Evolutionary conservation across 1,284 basidiomycete genomes (phyloP).

Genomic region (Athelia sp.): DNA sequence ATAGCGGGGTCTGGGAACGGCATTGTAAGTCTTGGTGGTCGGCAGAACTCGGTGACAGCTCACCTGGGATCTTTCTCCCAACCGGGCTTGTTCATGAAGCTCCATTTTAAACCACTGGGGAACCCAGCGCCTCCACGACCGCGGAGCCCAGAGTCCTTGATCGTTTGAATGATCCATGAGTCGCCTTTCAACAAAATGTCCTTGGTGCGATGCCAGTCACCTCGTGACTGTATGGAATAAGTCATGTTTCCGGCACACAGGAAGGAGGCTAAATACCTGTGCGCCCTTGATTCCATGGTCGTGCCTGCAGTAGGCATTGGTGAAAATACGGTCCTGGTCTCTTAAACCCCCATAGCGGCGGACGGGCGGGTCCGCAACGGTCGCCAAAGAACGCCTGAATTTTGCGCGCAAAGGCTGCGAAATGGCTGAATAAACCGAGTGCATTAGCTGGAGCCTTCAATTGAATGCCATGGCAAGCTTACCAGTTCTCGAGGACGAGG

Average conservation of each 20-base stretch:
- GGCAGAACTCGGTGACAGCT: conserved; percentile 13
- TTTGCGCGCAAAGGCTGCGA: conserved; percentile 28
- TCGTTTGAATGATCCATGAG: conserved; percentile 94
- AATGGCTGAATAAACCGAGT: conserved; percentile 15
- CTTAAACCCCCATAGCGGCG: conserved; percentile 86
- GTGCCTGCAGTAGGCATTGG: conserved; percentile 80
- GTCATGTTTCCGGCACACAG: background rate
- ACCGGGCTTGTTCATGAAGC: conserved; percentile 98
- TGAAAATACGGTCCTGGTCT: conserved; percentile 93
- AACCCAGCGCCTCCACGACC: conserved; percentile 98
- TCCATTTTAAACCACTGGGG: conserved; percentile 97
- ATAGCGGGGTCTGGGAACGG: conserved; percentile 71
- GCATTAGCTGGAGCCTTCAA: no score
- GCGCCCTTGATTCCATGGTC: conserved; percentile 91
- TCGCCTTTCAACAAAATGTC: conserved; percentile 95
- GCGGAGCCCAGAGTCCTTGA: conserved; percentile 94
- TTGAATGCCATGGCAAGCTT: no score
- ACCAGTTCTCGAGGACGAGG: background rate
- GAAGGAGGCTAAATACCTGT: conserved; percentile 39
- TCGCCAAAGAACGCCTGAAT: conserved; percentile 56
- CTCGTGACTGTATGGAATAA: conserved; percentile 60
- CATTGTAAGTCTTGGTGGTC: background rate
- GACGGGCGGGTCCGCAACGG: conserved; percentile 78
- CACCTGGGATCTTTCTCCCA: conserved; percentile 94
- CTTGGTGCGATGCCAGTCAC: conserved; percentile 98